Evolutionary conservation across 129 eudicot genomes (phyloP).

Genomic region (Artemisia argyi): DNA sequence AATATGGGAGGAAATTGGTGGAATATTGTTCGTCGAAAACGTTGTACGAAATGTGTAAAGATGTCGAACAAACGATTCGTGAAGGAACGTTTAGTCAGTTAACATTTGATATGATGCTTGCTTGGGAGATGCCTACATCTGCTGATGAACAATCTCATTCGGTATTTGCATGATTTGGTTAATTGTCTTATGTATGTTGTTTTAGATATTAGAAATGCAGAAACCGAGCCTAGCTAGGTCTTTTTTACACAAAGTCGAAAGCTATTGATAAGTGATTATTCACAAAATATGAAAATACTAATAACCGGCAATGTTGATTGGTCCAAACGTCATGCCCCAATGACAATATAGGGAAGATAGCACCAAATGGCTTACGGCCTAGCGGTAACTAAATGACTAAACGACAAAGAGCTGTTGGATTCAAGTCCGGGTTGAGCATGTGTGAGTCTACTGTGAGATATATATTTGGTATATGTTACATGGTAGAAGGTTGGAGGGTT

Average conservation of each 20-base stretch:
- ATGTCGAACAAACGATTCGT: slow-evolving; percentile 48
- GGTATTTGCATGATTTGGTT: slow-evolving; percentile 29
- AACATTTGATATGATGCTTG: slow-evolving; percentile 91
- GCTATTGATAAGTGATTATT: neutral
- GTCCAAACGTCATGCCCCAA: no score
- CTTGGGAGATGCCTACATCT: slow-evolving; percentile 73
- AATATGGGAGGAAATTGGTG: slow-evolving; percentile 62
- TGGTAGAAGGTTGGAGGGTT: no score
- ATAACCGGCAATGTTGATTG: no score
- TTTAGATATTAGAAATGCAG: neutral
- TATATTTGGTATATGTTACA: no score
- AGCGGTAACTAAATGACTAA: no score
- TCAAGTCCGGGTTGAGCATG: no score
- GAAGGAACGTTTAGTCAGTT: slow-evolving; percentile 68
- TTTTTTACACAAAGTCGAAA: neutral
- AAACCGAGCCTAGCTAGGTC: slow-evolving; percentile 10
- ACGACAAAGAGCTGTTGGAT: no score
- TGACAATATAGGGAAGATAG: no score
- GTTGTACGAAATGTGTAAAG: slow-evolving; percentile 44
- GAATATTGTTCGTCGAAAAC: slow-evolving; percentile 67
- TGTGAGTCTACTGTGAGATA: no score
- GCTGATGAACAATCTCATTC: slow-evolving; percentile 47
- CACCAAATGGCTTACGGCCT: no score
- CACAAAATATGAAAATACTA: no score
- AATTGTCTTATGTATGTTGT: neutral